These are phyloP conservation scores for Leishmania major DNA, from an alignment of 208 protist species.

Conservation along the genomic window DNA sequence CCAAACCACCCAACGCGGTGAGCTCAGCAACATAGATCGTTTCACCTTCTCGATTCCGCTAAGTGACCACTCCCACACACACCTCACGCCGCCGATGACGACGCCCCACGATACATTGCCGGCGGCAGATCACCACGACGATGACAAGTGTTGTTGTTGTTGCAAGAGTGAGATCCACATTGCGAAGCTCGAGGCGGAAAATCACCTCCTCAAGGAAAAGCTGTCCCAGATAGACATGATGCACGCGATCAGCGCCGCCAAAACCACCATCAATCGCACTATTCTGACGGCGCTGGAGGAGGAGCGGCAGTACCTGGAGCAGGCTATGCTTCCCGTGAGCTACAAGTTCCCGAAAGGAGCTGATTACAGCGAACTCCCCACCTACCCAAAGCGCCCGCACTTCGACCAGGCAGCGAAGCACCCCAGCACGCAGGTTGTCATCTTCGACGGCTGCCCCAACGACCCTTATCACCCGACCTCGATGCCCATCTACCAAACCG, in stretches of 20 bases:
- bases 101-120: background rate
- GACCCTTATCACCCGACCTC: constrained; percentile 90
- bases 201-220: constrained; percentile 50
- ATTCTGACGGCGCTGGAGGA: constrained; percentile 60
- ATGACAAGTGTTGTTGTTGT: constrained; percentile 28
- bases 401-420: constrained; percentile 70
- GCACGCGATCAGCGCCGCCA: constrained; percentile 52
- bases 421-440: constrained; percentile 75
- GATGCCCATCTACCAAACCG: constrained; percentile 91
- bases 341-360: constrained; percentile 38
- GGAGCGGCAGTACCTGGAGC: constrained; percentile 50
- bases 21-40: background rate
- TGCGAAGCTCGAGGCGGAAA: constrained; percentile 48
- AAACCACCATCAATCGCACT: constrained; percentile 37
- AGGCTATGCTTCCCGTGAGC: constrained; percentile 39
- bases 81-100: background rate
- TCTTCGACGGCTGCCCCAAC: constrained; percentile 89
- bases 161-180: constrained; percentile 28
- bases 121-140: background rate
- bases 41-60: background rate
- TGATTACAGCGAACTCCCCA: constrained; percentile 69
- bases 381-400: constrained; percentile 74
- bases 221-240: constrained; percentile 55
- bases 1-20: background rate
- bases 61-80: background rate